A percentile compares a stretch with the other conserved stretches of the same genome.
Evolutionary conservation across 129 eudicot species (phyloP).

Genomic region (Centrapalus pauciflorus): DNA sequence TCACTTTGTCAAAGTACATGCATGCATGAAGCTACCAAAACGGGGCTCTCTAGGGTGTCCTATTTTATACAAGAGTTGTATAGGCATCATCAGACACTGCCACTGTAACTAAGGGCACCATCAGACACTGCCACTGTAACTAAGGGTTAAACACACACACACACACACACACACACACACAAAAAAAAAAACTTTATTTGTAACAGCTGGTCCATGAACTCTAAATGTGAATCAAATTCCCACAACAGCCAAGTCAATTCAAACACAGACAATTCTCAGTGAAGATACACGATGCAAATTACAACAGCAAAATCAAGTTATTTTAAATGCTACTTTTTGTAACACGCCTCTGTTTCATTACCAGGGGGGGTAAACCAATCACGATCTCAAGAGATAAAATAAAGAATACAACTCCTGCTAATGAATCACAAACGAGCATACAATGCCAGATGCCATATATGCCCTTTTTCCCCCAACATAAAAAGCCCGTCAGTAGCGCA

Average conservation of each 20-base stretch:
- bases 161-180: no score
- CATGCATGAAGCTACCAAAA: slow-evolving; percentile 9
- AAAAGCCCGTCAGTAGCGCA: not conserved
- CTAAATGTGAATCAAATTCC: not conserved
- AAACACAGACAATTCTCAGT: not conserved
- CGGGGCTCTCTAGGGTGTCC: not conserved
- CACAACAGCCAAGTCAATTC: not conserved
- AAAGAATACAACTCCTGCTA: not conserved
- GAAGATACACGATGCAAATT: not conserved
- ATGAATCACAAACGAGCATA: not conserved
- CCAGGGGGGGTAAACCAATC: not conserved
- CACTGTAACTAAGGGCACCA: not conserved
- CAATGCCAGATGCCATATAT: not conserved
- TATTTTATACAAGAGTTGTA: not conserved
- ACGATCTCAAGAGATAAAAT: not conserved
- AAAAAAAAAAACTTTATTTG: not conserved
- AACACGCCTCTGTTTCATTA: not conserved
- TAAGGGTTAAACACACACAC: no score
- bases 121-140: not conserved
- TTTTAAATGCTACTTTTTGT: not conserved
- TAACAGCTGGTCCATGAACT: not conserved
- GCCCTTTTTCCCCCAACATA: not conserved
- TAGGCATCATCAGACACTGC: not conserved
- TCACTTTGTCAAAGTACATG: not conserved
- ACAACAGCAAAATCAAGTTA: not conserved